phyloP scores from a whole-genome alignment of 1,139 yeast species.

The Diutina sp. region DNA sequence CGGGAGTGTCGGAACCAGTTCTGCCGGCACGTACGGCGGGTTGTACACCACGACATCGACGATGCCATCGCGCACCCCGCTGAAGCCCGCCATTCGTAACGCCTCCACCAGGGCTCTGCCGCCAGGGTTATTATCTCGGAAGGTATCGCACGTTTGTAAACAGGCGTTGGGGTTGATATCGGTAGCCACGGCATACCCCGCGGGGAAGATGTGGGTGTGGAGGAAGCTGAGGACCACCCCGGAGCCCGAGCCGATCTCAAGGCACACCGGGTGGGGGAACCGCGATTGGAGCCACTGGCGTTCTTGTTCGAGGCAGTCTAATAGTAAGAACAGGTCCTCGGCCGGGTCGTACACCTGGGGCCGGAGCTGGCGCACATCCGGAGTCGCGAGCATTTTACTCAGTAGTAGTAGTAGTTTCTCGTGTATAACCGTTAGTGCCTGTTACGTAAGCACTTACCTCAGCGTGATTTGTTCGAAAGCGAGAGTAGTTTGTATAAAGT shows the following conservation, averaged over 20 bases:
- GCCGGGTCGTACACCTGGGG: slow-evolving; percentile 78
- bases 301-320: slow-evolving; percentile 68
- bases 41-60: slow-evolving; percentile 74
- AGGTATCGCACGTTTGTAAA: slow-evolving; percentile 25
- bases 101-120: slow-evolving; percentile 27
- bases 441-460: neutral
- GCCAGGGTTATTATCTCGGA: slow-evolving; percentile 28
- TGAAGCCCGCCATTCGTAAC: slow-evolving; percentile 45
- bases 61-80: slow-evolving; percentile 50
- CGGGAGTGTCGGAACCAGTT: slow-evolving; percentile 48
- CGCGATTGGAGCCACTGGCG: slow-evolving; percentile 16
- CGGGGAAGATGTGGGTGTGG: slow-evolving; percentile 35
- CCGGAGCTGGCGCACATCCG: slow-evolving; percentile 18
- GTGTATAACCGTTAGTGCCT: neutral
- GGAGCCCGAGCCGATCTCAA: slow-evolving; percentile 89
- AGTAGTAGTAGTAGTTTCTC: neutral
- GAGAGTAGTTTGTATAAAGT: neutral
- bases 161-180: slow-evolving; percentile 80
- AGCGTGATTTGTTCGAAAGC: neutral
- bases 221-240: slow-evolving; percentile 78
- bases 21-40: slow-evolving; percentile 95
- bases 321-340: slow-evolving; percentile 75
- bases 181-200: slow-evolving; percentile 47
- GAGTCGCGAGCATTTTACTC: slow-evolving; percentile 27
- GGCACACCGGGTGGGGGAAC: slow-evolving; percentile 29